Conservation (phyloP, 495 filamentous ascomycete species). For the Aspergillus nidulans region DNA sequence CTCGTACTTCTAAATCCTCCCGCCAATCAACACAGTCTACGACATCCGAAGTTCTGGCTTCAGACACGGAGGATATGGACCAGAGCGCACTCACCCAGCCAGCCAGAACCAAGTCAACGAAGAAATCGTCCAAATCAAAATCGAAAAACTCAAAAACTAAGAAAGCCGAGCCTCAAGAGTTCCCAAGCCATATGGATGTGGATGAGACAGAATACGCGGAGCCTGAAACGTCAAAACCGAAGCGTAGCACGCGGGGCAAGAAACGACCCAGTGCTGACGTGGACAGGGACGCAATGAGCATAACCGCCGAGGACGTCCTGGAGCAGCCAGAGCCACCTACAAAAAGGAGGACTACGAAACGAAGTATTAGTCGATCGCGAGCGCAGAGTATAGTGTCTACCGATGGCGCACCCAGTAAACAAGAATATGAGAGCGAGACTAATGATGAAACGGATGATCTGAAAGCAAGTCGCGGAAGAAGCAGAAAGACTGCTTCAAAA, state of each 20-base stretch:
- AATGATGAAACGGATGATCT: constrained; percentile 22
- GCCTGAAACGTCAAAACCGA: constrained; percentile 33
- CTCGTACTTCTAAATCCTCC: constrained; percentile 62
- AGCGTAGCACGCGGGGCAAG: constrained; percentile 50
- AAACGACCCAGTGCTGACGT: constrained; percentile 65
- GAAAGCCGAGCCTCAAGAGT: constrained; percentile 56
- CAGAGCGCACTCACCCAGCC: constrained; percentile 60
- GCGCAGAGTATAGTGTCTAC: constrained; percentile 17
- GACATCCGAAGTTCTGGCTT: constrained; percentile 49
- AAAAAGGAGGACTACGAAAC: constrained; percentile 61
- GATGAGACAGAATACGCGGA: constrained; percentile 25
- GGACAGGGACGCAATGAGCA: constrained; percentile 40
- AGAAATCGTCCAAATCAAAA: constrained; percentile 40
- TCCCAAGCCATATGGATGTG: constrained; percentile 32
- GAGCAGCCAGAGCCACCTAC: constrained; percentile 41
- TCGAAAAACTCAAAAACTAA: constrained; percentile 43
- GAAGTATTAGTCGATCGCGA: constrained; percentile 40
- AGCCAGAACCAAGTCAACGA: constrained; percentile 49
- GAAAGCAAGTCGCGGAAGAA: constrained; percentile 35
- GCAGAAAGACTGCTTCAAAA: constrained; percentile 40
- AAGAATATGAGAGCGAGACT: constrained; percentile 24
- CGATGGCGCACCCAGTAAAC: constrained; percentile 18
- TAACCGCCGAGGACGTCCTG: constrained; percentile 12
- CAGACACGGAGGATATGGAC: constrained; percentile 58
- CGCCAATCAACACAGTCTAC: constrained; percentile 70